Base-by-base conservation (phyloP, 2,329 filamentous ascomycete species). In the Tolypocladium tundrense region DNA sequence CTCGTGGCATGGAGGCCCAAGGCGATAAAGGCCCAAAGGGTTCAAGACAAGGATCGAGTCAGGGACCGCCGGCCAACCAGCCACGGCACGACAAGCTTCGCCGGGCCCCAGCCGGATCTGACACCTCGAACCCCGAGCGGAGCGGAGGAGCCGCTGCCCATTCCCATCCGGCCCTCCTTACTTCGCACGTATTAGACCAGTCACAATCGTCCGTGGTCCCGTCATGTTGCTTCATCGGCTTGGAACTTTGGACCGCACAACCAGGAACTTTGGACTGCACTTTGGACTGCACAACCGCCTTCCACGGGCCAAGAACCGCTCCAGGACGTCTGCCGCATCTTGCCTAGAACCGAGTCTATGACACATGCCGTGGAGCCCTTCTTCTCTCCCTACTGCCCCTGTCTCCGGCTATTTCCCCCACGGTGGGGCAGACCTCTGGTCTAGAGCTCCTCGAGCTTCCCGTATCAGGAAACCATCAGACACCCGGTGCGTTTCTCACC, bases 401-500 rank as follows among this genome's bases (percentile, higher is more conserved):
- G 31, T 52, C 31, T 27, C 19, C 51, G 27, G 6, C 27, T 31
- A 31, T 37, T 50, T 19, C 13, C 39, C 54, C 56, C 21, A 31
- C 40, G 27, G 48, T 31, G 35, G 50, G 48, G 39, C 53, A 41
- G 45, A 55, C 56, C 45, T 10, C 21, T 52, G 53, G 43, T 56
- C 39, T 62, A 53, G 54, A 58, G 54, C 59, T 59, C 27, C 43
- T 19, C 40, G 54, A 61, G 41, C 57, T 60, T 61, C 60, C 57
- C 61, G 50, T 59, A 64, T 55, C 56, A 60, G 66, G 63, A 67
- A 65, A 68, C 45, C 61, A 55, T 39, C 51, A 45, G 62, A 55
- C 64, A 68, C 61, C 48, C 57, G 58, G 51, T 65, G 66, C 66
- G 62, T 67, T 63, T 59, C 55, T 59, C 63, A 60, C 61, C 59